These are phyloP conservation scores for Colletotrichum eremochloae DNA, from an alignment of 2,329 filamentous ascomycete species.

Conservation along the genomic window DNA sequence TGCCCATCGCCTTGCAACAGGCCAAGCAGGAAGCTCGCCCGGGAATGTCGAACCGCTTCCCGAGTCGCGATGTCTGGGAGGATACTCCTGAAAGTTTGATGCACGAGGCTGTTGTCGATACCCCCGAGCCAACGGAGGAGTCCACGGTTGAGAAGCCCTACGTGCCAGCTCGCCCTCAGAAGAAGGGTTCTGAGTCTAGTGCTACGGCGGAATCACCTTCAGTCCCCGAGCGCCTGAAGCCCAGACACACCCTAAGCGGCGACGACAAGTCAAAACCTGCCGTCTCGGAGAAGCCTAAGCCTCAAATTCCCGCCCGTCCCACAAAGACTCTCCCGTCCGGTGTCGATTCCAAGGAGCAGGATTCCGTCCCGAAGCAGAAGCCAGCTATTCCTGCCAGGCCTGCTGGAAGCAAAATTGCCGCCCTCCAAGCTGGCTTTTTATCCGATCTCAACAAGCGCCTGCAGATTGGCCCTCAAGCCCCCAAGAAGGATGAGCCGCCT, in stretches of 20 bases:
- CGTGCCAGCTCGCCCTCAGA: conserved; percentile 67
- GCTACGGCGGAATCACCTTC: conserved; percentile 56
- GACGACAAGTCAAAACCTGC: conserved; percentile 57
- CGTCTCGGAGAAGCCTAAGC: conserved; percentile 69
- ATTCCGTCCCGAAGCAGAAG: conserved; percentile 76
- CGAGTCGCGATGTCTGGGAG: conserved; percentile 95
- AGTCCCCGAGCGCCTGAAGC: conserved; percentile 68
- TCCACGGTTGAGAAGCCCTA: conserved; percentile 68
- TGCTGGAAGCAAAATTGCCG: conserved; percentile 87
- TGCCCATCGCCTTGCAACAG: conserved; percentile 27
- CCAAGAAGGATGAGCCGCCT: conserved; percentile 61
- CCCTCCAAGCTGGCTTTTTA: conserved; percentile 91
- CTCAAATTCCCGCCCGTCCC: conserved; percentile 72
- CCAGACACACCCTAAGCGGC: conserved; percentile 57
- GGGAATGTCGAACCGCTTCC: conserved; percentile 78
- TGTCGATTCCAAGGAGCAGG: conserved; percentile 59
- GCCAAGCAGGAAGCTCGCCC: conserved; percentile 60
- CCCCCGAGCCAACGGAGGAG: conserved; percentile 60
- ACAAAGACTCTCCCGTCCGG: conserved; percentile 61
- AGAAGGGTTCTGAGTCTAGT: conserved; percentile 53
- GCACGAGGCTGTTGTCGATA: conserved; percentile 80
- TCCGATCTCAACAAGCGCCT: conserved; percentile 92
- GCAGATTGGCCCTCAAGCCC: conserved; percentile 84
- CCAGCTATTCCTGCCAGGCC: conserved; percentile 85
- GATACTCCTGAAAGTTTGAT: conserved; percentile 88